Evolutionary conservation across 2,329 filamentous ascomycete species (phyloP).

Genomic region (Diplocarpon rosae): DNA sequence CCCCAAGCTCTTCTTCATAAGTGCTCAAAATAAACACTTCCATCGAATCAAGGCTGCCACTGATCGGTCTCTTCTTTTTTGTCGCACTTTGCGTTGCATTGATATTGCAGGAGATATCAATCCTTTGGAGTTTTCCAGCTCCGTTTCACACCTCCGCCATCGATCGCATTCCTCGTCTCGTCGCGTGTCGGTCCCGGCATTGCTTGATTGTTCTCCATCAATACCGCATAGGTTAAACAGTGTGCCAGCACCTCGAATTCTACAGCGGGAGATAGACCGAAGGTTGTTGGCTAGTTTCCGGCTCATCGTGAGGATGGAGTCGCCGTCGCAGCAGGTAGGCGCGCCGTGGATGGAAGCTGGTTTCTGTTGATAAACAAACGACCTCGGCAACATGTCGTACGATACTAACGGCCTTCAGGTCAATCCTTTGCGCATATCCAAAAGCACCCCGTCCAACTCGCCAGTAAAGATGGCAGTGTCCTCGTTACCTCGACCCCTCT

Average conservation of each 20-base stretch:
- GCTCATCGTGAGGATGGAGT: neutral
- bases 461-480: slow-evolving; percentile 50
- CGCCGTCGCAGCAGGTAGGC: slow-evolving; percentile 3
- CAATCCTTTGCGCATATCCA: slow-evolving; percentile 70
- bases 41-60: neutral
- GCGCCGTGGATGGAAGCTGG: neutral
- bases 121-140: no score
- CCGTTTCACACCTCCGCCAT: no score
- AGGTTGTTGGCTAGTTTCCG: neutral
- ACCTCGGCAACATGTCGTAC: no score
- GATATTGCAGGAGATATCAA: neutral
- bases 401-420: slow-evolving; percentile 36
- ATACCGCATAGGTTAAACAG: no score
- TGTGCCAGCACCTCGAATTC: no score
- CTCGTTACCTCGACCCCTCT: slow-evolving; percentile 60
- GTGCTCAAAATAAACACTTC: no score
- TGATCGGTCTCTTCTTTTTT: neutral
- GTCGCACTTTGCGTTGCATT: neutral
- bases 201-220: no score
- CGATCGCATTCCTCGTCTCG: neutral
- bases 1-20: neutral
- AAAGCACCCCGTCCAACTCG: slow-evolving; percentile 47
- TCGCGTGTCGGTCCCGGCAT: no score
- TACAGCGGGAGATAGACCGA: no score
- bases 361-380: no score